These are phyloP conservation scores for Margaritispora aquatica DNA, from an alignment of 495 filamentous ascomycete species.

Conservation along the genomic window DNA sequence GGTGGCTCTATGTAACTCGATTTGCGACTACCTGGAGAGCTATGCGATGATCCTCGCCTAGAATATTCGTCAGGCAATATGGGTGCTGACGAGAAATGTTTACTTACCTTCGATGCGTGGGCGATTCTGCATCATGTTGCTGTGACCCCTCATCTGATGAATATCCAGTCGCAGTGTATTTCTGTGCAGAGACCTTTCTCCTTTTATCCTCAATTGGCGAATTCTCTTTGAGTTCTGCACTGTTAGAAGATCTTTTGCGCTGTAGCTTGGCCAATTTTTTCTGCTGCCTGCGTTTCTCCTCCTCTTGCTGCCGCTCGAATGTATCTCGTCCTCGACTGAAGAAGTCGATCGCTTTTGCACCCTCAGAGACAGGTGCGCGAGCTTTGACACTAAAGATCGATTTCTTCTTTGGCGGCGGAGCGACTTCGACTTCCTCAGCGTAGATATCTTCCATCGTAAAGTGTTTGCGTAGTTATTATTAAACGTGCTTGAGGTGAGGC, in stretches of 20 bases:
- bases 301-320: slow-evolving; percentile 52
- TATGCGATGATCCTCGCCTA: slow-evolving; percentile 4
- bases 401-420: slow-evolving; percentile 36
- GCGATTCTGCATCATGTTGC: slow-evolving; percentile 20
- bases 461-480: neutral
- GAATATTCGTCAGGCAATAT: slow-evolving; percentile 10
- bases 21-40: slow-evolving; percentile 14
- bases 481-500: neutral
- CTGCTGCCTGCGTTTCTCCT: slow-evolving; percentile 37
- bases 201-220: slow-evolving; percentile 28
- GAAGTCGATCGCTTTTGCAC: slow-evolving; percentile 46
- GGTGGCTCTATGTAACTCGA: slow-evolving; percentile 4
- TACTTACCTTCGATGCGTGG: slow-evolving; percentile 18
- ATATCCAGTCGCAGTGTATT: neutral
- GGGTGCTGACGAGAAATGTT: slow-evolving; percentile 18
- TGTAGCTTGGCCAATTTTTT: slow-evolving; percentile 51
- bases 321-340: slow-evolving; percentile 63
- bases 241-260: slow-evolving; percentile 29
- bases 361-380: slow-evolving; percentile 37
- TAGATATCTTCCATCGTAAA: slow-evolving; percentile 6
- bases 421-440: slow-evolving; percentile 7
- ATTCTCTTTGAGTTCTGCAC: slow-evolving; percentile 39
- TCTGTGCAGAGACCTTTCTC: slow-evolving; percentile 19
- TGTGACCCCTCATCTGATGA: neutral
- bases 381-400: slow-evolving; percentile 64